Evolutionary conservation across 192 early-diverging fungal genomes (phyloP).

Genomic region (Umbelopsis sp.): DNA sequence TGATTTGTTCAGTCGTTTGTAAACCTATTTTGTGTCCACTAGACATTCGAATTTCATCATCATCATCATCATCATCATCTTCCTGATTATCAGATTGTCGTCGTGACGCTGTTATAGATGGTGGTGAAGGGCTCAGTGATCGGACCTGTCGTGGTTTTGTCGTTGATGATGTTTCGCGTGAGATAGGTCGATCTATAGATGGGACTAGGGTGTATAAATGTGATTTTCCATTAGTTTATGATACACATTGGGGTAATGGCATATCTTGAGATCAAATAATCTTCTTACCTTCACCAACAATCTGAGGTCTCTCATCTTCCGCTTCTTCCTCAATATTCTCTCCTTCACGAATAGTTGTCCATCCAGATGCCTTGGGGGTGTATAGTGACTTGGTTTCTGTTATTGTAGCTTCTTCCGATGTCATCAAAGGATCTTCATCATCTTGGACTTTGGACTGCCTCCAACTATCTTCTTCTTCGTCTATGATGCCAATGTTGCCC

Average conservation of each 20-base stretch:
- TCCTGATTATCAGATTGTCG: neutral
- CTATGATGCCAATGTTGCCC: conserved; percentile 43
- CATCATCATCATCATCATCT: too few relatives aligned
- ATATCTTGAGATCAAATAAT: too few relatives aligned
- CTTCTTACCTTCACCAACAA: conserved; percentile 26
- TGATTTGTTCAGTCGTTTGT: conserved; percentile 29
- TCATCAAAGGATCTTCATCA: neutral
- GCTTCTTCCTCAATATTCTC: conserved; percentile 23
- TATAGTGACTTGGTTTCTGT: conserved; percentile 11
- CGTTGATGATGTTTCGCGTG: neutral
- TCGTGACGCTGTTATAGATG: neutral
- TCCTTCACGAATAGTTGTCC: conserved; percentile 31
- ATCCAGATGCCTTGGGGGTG: conserved; percentile 10
- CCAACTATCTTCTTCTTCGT: conserved; percentile 39
- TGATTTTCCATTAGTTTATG: neutral
- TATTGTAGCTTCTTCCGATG: neutral
- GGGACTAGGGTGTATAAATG: neutral
- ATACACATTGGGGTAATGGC: neutral
- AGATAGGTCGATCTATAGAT: neutral
- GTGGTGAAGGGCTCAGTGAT: neutral
- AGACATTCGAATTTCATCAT: conserved; percentile 25
- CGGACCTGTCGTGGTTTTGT: neutral
- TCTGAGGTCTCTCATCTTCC: conserved; percentile 32
- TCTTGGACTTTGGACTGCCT: conserved; percentile 11
- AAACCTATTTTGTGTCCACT: conserved; percentile 37